Base-by-base conservation (phyloP, 176 grass and related monocot genomes). In the Phoenix dactylifera region DNA sequence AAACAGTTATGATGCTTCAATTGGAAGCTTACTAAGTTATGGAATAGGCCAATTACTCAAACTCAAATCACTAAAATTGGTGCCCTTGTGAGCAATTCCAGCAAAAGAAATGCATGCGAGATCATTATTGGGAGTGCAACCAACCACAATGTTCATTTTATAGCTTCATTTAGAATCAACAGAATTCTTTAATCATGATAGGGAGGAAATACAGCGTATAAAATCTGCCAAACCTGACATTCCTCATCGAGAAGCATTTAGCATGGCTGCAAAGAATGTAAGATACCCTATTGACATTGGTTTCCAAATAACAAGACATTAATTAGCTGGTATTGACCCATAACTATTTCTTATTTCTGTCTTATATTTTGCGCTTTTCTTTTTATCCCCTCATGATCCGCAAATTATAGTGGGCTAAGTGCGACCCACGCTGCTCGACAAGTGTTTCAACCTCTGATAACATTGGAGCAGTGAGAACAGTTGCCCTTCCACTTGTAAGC, bases 191-290 rank as follows among this genome's bases (percentile, higher is more conserved):
- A 18, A 60, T 60, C 20, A 62, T 74, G 56, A 64, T 73, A 96
- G 92, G 92, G 92, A 96, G 58, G 92, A 96, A 77, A 96, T 96
- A 82, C 87, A 96, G 62, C 80, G 92, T 66, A 96, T 96, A 65
- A 96, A 96, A 91, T 83, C 92, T 55, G 80, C 81, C 4, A 87
- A 85, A 52, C 92, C 92, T 74, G 87, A 90, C 57, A 96, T 91
- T 54, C 92, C 87, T 75, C 92, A 96, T 65, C 81, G 92, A 73
- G 92, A 96, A 73, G 92, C 92, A 68, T 96, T 96, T 74, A 96
- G 92, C 84, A 96, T 88, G 87, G 87, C 92, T 62, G 87, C 92
- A 44, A 96, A 96, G 80, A 96, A 96, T 70, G 92, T 96, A 88
- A 85, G 81, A 26, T 81, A 22, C 22, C 26, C 35, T 60, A 50